Percentiles rank a stretch among this genome's conserved stretches.
These are phyloP conservation scores for Paramecium octaurelia DNA, from an alignment of 73 alveolate species.

Conservation along the genomic window DNA sequence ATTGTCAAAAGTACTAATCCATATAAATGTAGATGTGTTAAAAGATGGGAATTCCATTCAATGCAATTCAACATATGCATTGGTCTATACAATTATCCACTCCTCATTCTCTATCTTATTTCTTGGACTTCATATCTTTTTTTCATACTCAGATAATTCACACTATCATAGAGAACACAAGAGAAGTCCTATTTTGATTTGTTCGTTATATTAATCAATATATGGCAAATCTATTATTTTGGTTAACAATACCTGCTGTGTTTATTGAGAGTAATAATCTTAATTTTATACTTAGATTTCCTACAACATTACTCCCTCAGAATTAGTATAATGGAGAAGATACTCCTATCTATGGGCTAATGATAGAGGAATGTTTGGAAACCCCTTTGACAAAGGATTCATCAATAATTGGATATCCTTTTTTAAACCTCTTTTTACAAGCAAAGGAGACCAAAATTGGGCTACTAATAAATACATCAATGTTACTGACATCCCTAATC, in stretches of 20 bases:
- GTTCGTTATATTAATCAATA: background rate
- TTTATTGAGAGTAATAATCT: background rate
- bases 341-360: constrained; percentile 4
- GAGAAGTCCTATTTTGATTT: background rate
- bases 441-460: background rate
- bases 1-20: background rate
- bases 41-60: constrained; percentile 22
- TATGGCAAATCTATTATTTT: background rate
- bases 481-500: background rate
- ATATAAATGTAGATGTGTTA: background rate
- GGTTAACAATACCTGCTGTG: background rate
- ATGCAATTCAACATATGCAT: constrained; percentile 5
- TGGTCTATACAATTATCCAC: constrained; percentile 12
- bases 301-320: background rate
- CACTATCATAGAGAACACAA: background rate
- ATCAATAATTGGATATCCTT: background rate
- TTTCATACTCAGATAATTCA: background rate
- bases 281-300: background rate
- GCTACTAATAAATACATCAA: background rate
- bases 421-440: background rate
- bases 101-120: background rate
- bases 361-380: constrained; percentile 1
- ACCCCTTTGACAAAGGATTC: constrained; percentile 24
- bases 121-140: background rate
- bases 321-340: constrained; percentile 31